Conservation (phyloP, 208 protist species). For the Polymyxa betae region DNA sequence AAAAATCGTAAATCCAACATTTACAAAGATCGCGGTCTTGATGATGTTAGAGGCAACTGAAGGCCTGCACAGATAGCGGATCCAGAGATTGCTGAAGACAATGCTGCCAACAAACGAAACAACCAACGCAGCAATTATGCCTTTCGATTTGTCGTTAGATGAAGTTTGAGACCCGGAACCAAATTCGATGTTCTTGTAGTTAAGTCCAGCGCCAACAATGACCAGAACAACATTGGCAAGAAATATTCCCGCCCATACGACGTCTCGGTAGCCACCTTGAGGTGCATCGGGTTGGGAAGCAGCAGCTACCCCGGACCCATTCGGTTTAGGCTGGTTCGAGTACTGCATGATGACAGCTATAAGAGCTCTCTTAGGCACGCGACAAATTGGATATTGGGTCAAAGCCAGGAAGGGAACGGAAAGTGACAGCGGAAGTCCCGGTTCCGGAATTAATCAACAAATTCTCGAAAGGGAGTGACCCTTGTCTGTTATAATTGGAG, state of each 20-base stretch:
- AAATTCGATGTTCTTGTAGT: constrained; percentile 25
- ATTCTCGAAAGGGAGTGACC: no score
- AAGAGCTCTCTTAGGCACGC: no score
- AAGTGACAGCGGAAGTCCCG: no score
- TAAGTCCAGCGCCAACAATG: constrained; percentile 12
- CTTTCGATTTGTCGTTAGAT: background rate
- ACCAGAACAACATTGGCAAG: background rate
- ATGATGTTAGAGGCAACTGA: background rate
- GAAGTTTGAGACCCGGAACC: background rate
- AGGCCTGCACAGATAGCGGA: background rate
- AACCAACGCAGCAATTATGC: background rate
- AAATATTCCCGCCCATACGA: background rate
- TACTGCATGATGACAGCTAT: no score
- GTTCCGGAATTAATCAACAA: no score
- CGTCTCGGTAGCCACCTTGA: background rate
- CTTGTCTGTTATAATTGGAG: no score
- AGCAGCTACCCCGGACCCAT: no score
- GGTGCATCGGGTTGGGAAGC: background rate
- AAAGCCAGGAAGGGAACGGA: no score
- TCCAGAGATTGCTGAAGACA: background rate
- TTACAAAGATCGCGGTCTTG: constrained; percentile 32
- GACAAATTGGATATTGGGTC: no score
- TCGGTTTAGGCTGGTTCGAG: constrained; percentile 3
- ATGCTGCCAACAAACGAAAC: background rate
- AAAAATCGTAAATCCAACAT: background rate